Base-by-base conservation (phyloP, 73 alveolate species). In the Paramecium primaurelia region DNA sequence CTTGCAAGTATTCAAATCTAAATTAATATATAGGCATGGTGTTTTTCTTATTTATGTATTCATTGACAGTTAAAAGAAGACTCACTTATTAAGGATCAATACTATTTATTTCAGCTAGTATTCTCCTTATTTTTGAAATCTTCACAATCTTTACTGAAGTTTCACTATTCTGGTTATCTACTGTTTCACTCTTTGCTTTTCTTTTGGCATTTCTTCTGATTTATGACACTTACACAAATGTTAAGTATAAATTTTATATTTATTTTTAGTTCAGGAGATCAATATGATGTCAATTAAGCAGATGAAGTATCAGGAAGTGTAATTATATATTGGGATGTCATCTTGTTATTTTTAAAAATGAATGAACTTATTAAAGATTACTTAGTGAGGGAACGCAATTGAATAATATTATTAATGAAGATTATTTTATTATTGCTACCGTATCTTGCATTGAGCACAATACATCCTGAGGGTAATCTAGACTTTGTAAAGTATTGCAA, bases 391-490 rank as follows among this genome's bases (percentile, higher is more conserved):
- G 75, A 49, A 32, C 91, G 91, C 54, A 80, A 80, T 77, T 80
- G 91, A 80, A 45, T 25, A 80, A 80, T 38, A 38, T 36, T 75
- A 75, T 75, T 75, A 38, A 30, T 75, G 47, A 64, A 32, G 84
- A 32, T 64, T 64, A 28, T 64, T 32, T 64, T 64, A 64, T 28
- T 64, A 64, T 64, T 64, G 84, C 84, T 64, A 64, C 84, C 84
- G 84, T 64, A 64, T 64, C 84, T 64, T 64, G 84, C 49, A 12
- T 34, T 32, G 2, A 32, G 51, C 84, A 64, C 84, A 64, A 64
- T 80, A n/a, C 91, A 80, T 69, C 94, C 94, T 28, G 94, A 89
- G 51, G 88, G 86, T 16, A 89, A 89, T 18, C 59, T 89, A 37
- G 73, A 58, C 51, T 71, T 83, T 71, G 90, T 83, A 8, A 85